Evolutionary conservation across 129 eudicot genomes (phyloP).

Genomic region (Saussurea involucrata): DNA sequence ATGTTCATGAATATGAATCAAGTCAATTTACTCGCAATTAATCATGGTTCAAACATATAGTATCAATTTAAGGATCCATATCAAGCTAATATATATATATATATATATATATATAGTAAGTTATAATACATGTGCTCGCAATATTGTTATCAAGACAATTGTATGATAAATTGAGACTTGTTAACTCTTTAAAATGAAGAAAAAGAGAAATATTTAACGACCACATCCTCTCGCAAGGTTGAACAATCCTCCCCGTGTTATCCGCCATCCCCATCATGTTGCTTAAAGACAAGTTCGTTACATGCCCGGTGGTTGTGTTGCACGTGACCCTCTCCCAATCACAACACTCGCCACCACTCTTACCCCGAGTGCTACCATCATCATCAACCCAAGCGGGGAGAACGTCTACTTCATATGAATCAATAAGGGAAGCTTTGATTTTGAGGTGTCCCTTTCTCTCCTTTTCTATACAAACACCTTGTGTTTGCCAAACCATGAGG

Average conservation of each 20-base stretch:
- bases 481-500: not conserved
- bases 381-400: constrained; percentile 8
- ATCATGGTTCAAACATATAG: not conserved
- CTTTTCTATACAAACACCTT: constrained; percentile 8
- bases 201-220: constrained; percentile 11
- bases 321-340: too few species aligned
- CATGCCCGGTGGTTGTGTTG: constrained; percentile 1
- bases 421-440: constrained; percentile 7
- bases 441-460: not conserved
- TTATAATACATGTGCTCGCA: not conserved
- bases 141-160: not conserved
- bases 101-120: not conserved
- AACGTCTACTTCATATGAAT: not conserved
- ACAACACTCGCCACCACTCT: not conserved
- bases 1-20: too few species aligned
- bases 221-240: not conserved
- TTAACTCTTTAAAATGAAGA: constrained; percentile 21
- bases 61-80: too few species aligned
- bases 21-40: too few species aligned
- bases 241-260: not conserved
- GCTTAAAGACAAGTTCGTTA: not conserved
- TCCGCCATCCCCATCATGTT: not conserved
- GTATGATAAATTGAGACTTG: constrained; percentile 9
- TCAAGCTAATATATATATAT: too few species aligned
- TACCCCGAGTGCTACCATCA: not conserved